Percentiles rank a stretch among this genome's conserved stretches.
phyloP scores from a whole-genome alignment of 2,329 filamentous ascomycete genomes.

The Malbranchea cinnamomea region DNA sequence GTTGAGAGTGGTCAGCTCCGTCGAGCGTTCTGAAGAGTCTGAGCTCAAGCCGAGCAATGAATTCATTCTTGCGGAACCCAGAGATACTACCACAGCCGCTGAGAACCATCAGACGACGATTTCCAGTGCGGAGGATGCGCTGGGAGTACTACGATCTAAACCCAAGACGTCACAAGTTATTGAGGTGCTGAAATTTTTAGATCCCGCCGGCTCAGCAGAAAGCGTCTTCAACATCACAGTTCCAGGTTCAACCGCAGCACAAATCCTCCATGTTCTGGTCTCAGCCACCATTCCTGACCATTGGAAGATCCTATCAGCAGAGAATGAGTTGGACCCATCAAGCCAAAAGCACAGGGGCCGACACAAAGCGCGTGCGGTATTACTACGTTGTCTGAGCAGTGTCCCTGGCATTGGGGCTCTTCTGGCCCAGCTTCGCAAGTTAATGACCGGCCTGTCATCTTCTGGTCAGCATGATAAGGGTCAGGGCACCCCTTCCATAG shows the following conservation, averaged over 20 bases:
- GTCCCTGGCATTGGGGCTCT: slow-evolving; percentile 66
- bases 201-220: slow-evolving; percentile 17
- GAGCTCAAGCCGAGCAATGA: no score
- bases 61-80: slow-evolving; percentile 13
- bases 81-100: not conserved
- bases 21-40: no score
- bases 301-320: slow-evolving; percentile 47
- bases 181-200: slow-evolving; percentile 19
- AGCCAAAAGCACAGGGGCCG: slow-evolving; percentile 6
- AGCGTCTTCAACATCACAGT: slow-evolving; percentile 40
- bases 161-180: slow-evolving; percentile 22
- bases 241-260: slow-evolving; percentile 54
- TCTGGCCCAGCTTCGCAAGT: slow-evolving; percentile 49
- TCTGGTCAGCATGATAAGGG: slow-evolving; percentile 18
- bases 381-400: slow-evolving; percentile 55
- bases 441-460: slow-evolving; percentile 29
- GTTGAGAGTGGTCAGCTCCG: no score
- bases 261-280: slow-evolving; percentile 61
- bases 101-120: slow-evolving; percentile 1
- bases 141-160: slow-evolving; percentile 26
- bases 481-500: slow-evolving; percentile 19
- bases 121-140: slow-evolving; percentile 14
- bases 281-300: slow-evolving; percentile 66
- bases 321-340: slow-evolving; percentile 22
- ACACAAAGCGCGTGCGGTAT: slow-evolving; percentile 22